Evolutionary conservation across 2,329 filamentous ascomycete species (phyloP), one percentile per base, ranked within the genome.

Genomic region (Xylaria sp.): DNA sequence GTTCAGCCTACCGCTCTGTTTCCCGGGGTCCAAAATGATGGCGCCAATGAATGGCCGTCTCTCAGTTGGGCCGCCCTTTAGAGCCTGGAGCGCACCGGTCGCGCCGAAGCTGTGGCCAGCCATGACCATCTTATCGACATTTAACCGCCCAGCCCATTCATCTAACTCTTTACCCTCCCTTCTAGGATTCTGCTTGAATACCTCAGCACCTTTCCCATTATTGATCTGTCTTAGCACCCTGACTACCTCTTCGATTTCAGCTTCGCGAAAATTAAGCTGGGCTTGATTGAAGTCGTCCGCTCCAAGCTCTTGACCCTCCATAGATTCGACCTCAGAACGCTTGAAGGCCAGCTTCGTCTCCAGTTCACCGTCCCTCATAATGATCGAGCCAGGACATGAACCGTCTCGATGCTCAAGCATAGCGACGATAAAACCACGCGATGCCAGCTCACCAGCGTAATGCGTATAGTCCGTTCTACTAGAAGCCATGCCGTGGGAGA

Each of bases 41-140:
- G 82, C 89, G 2, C 85, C 88, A 0, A 83, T 81, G 67, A 89
- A 84, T 0, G 83, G 83, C 20, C 82, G 77, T 62, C 73, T 71
- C 66, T 80, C 63, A 53, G 68, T 80, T 4, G 82, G 80, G 7
- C 80, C 84, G 39, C 79, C 80, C 58, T 84, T 84, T n/a, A 90
- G 80, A 2, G 86, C 84, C 65, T 89, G 87, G 22, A 91, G 79
- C 0, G 87, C 88, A 2, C 86, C 83, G 0, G 89, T 91, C 1
- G 88, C 89, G 55, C 89, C 89, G 77, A 89, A 90, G 0, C 87
- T 90, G 74, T 91, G 89, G 0, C 89, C 89, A 3, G 81, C 85
- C 9, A 91, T 81, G 51, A 87, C 82, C 70, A 89, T 82, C 39
- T 84, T 81, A 33, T 83, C 78, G 51, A 84, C 79, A 74, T 89